Conservation (phyloP, 371 early-diverging fungal species). For the Lichtheimia hyalospora region DNA sequence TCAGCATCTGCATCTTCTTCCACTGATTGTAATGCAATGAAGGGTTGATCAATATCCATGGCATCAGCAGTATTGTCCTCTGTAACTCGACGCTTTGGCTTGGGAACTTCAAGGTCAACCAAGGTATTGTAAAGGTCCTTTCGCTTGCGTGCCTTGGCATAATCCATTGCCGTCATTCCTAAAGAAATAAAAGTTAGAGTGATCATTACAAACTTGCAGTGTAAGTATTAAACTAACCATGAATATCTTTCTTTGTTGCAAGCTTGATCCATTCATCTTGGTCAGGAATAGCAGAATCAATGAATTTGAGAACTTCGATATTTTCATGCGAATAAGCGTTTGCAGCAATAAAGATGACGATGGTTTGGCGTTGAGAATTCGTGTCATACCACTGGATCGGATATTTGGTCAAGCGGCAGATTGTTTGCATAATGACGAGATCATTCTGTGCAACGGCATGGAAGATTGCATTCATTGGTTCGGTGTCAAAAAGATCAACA, state of each 20-base stretch:
- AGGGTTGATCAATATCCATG: conserved; percentile 20
- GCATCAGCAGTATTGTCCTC: conserved; percentile 10
- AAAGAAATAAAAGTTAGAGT: neutral
- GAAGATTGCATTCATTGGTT: conserved; percentile 38
- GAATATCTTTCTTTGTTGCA: no score
- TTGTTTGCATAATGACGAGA: conserved; percentile 11
- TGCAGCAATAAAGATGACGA: conserved; percentile 33
- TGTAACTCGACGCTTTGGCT: neutral
- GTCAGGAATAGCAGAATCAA: conserved; percentile 2
- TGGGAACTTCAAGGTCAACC: conserved; percentile 9
- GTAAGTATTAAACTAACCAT: neutral
- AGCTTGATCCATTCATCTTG: no score
- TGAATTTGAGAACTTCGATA: conserved; percentile 26
- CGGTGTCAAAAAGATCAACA: conserved; percentile 2
- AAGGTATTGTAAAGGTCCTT: conserved; percentile 18
- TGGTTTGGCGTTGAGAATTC: conserved; percentile 36
- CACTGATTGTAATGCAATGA: conserved; percentile 25
- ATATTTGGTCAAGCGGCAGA: conserved; percentile 14
- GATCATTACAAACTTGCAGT: neutral
- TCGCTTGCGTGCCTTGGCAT: conserved; percentile 20
- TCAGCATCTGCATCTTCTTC: conserved; percentile 47
- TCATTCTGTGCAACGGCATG: conserved; percentile 42
- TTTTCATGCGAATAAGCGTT: conserved; percentile 40
- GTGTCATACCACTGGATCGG: conserved; percentile 30
- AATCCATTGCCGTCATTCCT: conserved; percentile 24